phyloP scores from a whole-genome alignment of 345 rosid species.

The Rhodomyrtus tomentosa region DNA sequence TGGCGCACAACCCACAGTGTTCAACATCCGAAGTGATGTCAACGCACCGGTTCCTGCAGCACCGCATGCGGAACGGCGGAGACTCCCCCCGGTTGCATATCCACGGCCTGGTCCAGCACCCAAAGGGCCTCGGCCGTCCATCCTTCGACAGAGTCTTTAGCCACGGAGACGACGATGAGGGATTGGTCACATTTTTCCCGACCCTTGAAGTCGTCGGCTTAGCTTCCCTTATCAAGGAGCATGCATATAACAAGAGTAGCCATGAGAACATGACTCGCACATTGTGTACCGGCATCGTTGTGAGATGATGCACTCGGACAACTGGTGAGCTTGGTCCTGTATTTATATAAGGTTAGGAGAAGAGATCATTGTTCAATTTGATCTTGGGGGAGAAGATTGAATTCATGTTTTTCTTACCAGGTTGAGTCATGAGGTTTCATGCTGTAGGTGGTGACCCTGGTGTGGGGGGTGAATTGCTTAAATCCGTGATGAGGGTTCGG shows the following conservation, averaged over 20 bases:
- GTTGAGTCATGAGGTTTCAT: constrained; percentile 1
- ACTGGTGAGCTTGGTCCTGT: neutral
- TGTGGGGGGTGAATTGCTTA: neutral
- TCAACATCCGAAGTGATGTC: constrained; percentile 27
- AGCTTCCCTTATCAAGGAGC: neutral
- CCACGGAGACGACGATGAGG: constrained; percentile 22
- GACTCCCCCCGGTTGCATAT: constrained; percentile 19
- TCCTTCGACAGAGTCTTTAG: constrained; percentile 10
- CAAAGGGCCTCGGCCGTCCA: neutral
- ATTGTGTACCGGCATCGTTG: constrained; percentile 3
- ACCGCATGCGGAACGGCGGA: constrained; percentile 17
- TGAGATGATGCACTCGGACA: neutral
- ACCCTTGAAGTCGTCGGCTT: neutral
- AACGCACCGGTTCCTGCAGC: constrained; percentile 38
- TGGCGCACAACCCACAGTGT: constrained; percentile 33
- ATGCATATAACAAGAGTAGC: neutral
- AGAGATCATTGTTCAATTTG: neutral
- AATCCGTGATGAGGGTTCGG: neutral
- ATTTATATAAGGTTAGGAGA: neutral
- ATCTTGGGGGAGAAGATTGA: neutral
- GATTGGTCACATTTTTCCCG: neutral
- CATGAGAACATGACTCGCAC: neutral
- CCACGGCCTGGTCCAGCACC: constrained; percentile 35
- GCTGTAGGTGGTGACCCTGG: constrained; percentile 7
- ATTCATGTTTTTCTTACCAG: constrained; percentile 32